Base-by-base conservation (phyloP, 2,329 filamentous ascomycete genomes). In the Clonostachys byssicola region DNA sequence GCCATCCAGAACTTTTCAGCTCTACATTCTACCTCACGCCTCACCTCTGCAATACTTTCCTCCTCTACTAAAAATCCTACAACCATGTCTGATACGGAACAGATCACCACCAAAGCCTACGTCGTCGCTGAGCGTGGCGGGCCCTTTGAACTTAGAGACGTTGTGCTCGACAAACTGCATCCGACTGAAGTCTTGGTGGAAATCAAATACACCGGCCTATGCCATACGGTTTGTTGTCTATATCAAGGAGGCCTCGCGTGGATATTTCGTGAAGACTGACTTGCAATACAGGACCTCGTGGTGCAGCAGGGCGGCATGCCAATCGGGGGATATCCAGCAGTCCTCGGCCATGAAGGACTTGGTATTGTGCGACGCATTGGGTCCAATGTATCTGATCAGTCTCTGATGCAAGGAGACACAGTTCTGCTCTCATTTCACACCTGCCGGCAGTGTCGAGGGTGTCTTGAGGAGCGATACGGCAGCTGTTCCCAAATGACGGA, bases 161-260 rank as follows among this genome's bases (percentile, higher is more conserved):
- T 48, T 10, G 6, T 44, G 10, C 42, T 48, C 5, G 46, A 45
- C n/a, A 34, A 39, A 17, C 34, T 51, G 14, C 44, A 17, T 8
- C 48, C 49, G 3, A 47, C 53, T 35, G 54, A 57, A 36, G 39
- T 57, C 1, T 47, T 57, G 3, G 51, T 55, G 0, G 53, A 64
- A 47, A 56, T 64, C 49, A 58, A 56, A 49, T 62, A 60, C 52
- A 57, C 59, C 1, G 60, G 60, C n/a, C 45, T 62, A 14, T 62
- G 60, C 49, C 59, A 62, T 46, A 62, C 60, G 1, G 56, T 57
- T n/a, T 20, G 40, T 34, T 30, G 14, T 7, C 14, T 18, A 18
- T 2, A 18, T 18, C 36, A 18, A 39, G 12, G 2, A 17, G 4
- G 5, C 23, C 18, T 4, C 3, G 14, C 14, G 4, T 36, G 20